Evolutionary conservation across 257 asterid species (phyloP).

Genomic region (Schizonepeta tenuifolia): DNA sequence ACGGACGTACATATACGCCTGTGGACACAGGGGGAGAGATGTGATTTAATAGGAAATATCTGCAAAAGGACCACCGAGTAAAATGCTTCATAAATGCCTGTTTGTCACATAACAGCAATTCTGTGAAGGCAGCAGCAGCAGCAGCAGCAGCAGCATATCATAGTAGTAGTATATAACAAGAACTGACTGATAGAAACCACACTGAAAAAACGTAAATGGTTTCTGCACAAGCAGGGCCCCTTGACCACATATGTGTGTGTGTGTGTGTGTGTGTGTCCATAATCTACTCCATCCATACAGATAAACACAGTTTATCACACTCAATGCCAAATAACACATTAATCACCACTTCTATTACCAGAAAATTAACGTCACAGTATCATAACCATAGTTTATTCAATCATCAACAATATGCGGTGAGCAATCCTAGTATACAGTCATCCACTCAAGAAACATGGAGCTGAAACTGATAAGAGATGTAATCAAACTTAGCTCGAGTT

Average conservation of each 20-base stretch:
- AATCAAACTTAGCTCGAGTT: neutral
- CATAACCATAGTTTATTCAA: neutral
- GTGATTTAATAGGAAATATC: neutral
- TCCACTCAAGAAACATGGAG: neutral
- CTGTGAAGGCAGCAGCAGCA: conserved; percentile 12
- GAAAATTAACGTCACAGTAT: neutral
- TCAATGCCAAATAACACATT: neutral
- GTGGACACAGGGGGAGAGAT: neutral
- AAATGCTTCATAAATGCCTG: conserved; percentile 30
- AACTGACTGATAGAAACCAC: conserved; percentile 29
- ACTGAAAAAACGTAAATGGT: conserved; percentile 20
- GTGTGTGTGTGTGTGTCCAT: too few species aligned
- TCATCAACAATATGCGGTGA: too few species aligned
- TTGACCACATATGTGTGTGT: neutral
- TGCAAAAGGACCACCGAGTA: conserved; percentile 20
- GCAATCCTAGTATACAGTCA: neutral
- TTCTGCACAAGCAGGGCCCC: conserved; percentile 27
- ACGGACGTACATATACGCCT: neutral
- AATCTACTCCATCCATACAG: too few species aligned
- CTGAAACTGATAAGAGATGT: neutral
- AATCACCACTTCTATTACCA: conserved; percentile 12
- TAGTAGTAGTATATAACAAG: conserved; percentile 10
- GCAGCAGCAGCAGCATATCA: too few species aligned
- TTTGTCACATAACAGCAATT: conserved; percentile 19
- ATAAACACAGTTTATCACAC: neutral